Conservation (phyloP, 116 monocot genomes). For the Papilionanthe hybrid region DNA sequence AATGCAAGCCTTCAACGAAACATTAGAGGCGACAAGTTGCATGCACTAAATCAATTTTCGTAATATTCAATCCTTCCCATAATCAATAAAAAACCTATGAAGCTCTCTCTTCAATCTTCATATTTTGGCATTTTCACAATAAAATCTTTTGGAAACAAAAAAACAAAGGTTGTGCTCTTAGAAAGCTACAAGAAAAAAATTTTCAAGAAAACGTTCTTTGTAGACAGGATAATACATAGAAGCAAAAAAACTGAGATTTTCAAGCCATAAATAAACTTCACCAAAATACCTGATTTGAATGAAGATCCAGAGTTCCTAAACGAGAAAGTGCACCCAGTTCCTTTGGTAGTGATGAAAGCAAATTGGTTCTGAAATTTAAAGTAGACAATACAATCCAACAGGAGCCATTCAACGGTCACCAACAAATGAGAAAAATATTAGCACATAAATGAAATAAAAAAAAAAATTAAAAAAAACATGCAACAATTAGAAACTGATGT, state of each 20-base stretch:
- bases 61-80: background rate
- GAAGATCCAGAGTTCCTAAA: slow-evolving; percentile 85
- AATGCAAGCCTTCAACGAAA: background rate
- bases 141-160: background rate
- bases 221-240: background rate
- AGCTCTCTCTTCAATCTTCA: background rate
- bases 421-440: background rate
- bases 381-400: background rate
- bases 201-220: background rate
- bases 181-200: background rate
- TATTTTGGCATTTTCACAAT: background rate
- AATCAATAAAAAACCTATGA: background rate
- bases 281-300: slow-evolving; percentile 76
- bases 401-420: background rate
- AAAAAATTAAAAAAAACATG: no score
- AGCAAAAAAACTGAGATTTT: background rate
- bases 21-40: no score
- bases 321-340: slow-evolving; percentile 74
- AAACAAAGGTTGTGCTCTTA: background rate
- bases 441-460: background rate
- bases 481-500: background rate
- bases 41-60: background rate
- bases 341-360: slow-evolving; percentile 50
- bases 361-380: slow-evolving; percentile 63
- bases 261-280: background rate